Conservation (phyloP, 768 basidiomycete genomes). For the Mycena chlorophos region DNA sequence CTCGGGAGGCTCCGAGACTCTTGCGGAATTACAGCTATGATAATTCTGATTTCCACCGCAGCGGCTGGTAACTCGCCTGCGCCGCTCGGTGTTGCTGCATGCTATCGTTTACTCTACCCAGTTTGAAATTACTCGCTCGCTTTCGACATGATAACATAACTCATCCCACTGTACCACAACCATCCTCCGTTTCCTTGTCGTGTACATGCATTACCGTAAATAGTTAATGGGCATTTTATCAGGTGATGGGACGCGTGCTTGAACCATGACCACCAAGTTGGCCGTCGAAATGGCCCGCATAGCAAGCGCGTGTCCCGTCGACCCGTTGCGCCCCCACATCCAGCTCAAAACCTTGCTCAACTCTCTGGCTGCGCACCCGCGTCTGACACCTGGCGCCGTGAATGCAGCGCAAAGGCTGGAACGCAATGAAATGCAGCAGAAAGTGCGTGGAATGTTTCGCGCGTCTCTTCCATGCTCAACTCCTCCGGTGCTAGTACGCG, state of each 20-base stretch:
- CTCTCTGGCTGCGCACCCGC: conserved; percentile 68
- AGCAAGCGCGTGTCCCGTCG: conserved; percentile 63
- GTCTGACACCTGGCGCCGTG: conserved; percentile 61
- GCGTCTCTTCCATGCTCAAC: conserved; percentile 16
- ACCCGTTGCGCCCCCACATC: conserved; percentile 76
- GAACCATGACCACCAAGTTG: conserved; percentile 33
- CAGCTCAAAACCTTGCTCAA: conserved; percentile 68
- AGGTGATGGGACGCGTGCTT: background rate
- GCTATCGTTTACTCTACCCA: conserved; percentile 15
- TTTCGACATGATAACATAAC: no score
- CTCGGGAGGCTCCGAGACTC: conserved; percentile 12
- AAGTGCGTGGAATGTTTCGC: conserved; percentile 54
- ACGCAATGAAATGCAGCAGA: conserved; percentile 56
- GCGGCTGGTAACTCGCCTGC: conserved; percentile 9
- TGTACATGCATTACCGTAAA: conserved; percentile 16
- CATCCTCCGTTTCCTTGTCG: conserved; percentile 5
- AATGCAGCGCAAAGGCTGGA: conserved; percentile 56
- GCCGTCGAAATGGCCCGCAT: conserved; percentile 53
- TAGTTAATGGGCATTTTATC: conserved; percentile 1
- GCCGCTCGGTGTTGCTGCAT: background rate
- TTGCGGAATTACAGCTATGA: conserved; percentile 19
- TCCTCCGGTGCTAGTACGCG: conserved; percentile 52
- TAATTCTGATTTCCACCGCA: conserved; percentile 14
- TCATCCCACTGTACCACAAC: conserved; percentile 14
- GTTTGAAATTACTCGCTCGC: no score